A percentile compares a stretch with the other conserved stretches of the same genome.
phyloP scores from a whole-genome alignment of 1,284 basidiomycete genomes.

The Mycena citricolor region DNA sequence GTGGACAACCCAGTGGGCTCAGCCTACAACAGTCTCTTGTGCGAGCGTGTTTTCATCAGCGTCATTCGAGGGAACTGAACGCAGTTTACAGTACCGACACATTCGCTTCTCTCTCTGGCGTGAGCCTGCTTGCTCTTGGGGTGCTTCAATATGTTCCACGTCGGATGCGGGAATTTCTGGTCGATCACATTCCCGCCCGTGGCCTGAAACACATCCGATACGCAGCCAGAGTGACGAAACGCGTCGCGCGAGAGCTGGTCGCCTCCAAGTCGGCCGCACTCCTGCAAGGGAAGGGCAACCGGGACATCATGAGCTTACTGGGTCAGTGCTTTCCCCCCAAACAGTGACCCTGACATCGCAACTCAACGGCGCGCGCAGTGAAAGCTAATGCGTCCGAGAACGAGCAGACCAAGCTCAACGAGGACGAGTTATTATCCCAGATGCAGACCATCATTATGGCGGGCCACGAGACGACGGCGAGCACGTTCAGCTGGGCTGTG shows the following conservation, averaged over 20 bases:
- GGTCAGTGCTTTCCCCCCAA: constrained; percentile 16
- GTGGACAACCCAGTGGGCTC: constrained; percentile 19
- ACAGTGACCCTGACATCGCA: too few species aligned
- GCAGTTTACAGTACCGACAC: constrained; percentile 19
- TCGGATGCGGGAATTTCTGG: constrained; percentile 19
- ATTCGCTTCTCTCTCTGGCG: constrained; percentile 22
- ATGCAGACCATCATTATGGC: constrained; percentile 50
- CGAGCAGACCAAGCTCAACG: constrained; percentile 41
- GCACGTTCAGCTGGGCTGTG: constrained; percentile 41
- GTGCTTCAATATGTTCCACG: constrained; percentile 23
- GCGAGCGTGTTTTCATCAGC: constrained; percentile 1
- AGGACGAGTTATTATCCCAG: constrained; percentile 54
- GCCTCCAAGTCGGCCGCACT: constrained; percentile 24
- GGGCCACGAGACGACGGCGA: constrained; percentile 49
- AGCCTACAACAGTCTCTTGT: constrained; percentile 23
- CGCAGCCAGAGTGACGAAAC: constrained; percentile 20
- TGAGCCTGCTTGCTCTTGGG: constrained; percentile 20
- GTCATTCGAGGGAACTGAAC: background rate
- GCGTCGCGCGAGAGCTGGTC: constrained; percentile 24
- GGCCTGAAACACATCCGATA: constrained; percentile 18
- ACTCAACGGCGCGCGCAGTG: too few species aligned
- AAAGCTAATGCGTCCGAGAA: constrained; percentile 52
- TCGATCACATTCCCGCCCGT: constrained; percentile 19
- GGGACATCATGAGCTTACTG: constrained; percentile 27
- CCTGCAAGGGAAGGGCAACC: constrained; percentile 22